Conservation (phyloP, 257 asterid species). For the Cruciata laevipes region DNA sequence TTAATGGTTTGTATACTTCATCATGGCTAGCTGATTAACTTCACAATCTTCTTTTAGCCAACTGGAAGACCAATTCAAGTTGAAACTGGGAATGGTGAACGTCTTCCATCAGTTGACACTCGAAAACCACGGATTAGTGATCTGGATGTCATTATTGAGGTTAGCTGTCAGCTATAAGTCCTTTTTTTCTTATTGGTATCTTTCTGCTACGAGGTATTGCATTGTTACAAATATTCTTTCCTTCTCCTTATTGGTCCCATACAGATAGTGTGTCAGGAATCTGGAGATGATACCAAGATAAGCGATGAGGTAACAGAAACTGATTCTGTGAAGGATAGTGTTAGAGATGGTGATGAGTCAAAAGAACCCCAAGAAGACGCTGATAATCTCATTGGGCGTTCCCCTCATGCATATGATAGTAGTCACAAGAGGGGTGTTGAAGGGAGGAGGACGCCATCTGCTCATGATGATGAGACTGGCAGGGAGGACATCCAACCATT, state of each 20-base stretch:
- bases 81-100: slow-evolving; percentile 79
- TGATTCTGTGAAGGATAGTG: slow-evolving; percentile 29
- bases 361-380: slow-evolving; percentile 45
- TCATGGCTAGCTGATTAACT: slow-evolving; percentile 20
- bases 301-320: slow-evolving; percentile 34
- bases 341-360: slow-evolving; percentile 43
- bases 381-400: slow-evolving; percentile 24
- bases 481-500: slow-evolving; percentile 33
- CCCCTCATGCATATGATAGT: slow-evolving; percentile 34
- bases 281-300: slow-evolving; percentile 33
- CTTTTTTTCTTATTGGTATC: neutral
- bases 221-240: slow-evolving; percentile 1
- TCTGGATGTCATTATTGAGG: slow-evolving; percentile 81
- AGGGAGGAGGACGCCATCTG: slow-evolving; percentile 37
- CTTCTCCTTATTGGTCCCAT: slow-evolving; percentile 16
- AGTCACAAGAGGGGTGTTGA: slow-evolving; percentile 39
- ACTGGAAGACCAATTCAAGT: slow-evolving; percentile 95
- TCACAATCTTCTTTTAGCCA: slow-evolving; percentile 45
- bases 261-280: slow-evolving; percentile 70
- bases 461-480: slow-evolving; percentile 23
- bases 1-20: neutral
- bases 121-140: slow-evolving; percentile 85
- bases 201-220: neutral
- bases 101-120: slow-evolving; percentile 80
- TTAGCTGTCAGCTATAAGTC: slow-evolving; percentile 5